Base-by-base conservation (phyloP, 2,329 filamentous ascomycete species). In the Aspergillus oerlinghausenensis region DNA sequence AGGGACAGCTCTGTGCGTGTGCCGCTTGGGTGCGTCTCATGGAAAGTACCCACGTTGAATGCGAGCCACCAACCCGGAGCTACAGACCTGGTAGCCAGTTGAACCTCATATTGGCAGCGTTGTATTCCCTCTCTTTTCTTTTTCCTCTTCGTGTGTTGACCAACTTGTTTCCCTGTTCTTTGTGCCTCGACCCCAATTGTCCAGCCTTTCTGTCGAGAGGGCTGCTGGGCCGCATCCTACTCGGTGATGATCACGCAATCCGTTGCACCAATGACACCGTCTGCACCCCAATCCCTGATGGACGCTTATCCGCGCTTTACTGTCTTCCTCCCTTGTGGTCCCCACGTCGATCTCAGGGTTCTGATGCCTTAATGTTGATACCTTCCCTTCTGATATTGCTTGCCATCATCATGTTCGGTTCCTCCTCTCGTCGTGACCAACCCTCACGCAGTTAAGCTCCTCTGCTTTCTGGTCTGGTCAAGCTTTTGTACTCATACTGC, bases 231-330 rank as follows among this genome's bases (percentile, higher is more conserved):
- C 57, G 52, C 40, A 61, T 65, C 14, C 47, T 60, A 58, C 21
- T 47, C 43, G 43, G 25, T 21, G 43, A 47, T 59, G 66, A 73
- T 70, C 71, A 73, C 71, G 71, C 70, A 68, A 73, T 73, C 67
- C 60, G 61, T 63, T 62, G 65, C 61, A 61, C 59, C 65, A 62
- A 73, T 73, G 69, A 65, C 68, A 69, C 50, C 61, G 62, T 66
- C 62, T 60, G 57, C 32, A 57, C 51, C 65, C 59, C 63, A 63
- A 59, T 61, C 59, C 53, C 60, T 65, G 59, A 52, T 61, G 55
- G 60, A 52, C 62, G 57, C 63, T 64, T 63, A 61, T 54, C 43
- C 60, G 38, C 51, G 32, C 50, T 45, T 52, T 58, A 56, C 57
- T 55, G 50, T 59, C 43, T 57, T 49, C 52, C 54, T 51, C 45